These are phyloP conservation scores for Zalaria sp. DNA, from an alignment of 2,329 filamentous ascomycete species.

Conservation along the genomic window DNA sequence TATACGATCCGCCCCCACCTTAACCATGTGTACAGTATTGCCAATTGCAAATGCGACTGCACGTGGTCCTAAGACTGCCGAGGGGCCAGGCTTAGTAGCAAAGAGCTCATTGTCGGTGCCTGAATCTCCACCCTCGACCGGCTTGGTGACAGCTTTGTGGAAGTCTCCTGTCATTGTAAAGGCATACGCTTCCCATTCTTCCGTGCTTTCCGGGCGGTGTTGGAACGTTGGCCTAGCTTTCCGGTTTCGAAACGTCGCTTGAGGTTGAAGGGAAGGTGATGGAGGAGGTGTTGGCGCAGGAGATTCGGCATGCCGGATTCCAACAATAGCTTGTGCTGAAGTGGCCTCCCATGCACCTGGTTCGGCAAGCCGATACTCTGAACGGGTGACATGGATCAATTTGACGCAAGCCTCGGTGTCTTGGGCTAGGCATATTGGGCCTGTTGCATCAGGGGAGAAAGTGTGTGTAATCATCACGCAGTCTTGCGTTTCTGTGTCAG, in stretches of 20 bases:
- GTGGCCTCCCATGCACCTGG: conserved; percentile 54
- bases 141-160: background rate
- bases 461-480: conserved; percentile 52
- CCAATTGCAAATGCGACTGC: conserved; percentile 4
- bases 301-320: conserved; percentile 34
- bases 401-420: conserved; percentile 18
- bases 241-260: conserved; percentile 4
- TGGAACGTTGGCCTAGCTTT: conserved; percentile 1
- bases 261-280: conserved; percentile 7
- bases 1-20: conserved; percentile 1
- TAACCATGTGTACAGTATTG: conserved; percentile 4
- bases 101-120: conserved; percentile 2
- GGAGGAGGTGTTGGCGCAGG: conserved; percentile 5
- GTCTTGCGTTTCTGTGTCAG: conserved; percentile 42
- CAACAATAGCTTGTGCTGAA: conserved; percentile 46
- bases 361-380: conserved; percentile 40
- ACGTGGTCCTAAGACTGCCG: conserved; percentile 1
- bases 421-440: conserved; percentile 36
- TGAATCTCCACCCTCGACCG: conserved; percentile 1
- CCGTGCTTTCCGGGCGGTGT: conserved; percentile 6
- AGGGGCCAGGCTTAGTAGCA: conserved; percentile 3
- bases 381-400: conserved; percentile 30
- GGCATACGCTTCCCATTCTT: conserved; percentile 40
- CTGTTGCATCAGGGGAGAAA: conserved; percentile 37
- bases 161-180: conserved; percentile 4